Evolutionary conservation across 768 basidiomycete species (phyloP).

Genomic region (Podaxis sp.): DNA sequence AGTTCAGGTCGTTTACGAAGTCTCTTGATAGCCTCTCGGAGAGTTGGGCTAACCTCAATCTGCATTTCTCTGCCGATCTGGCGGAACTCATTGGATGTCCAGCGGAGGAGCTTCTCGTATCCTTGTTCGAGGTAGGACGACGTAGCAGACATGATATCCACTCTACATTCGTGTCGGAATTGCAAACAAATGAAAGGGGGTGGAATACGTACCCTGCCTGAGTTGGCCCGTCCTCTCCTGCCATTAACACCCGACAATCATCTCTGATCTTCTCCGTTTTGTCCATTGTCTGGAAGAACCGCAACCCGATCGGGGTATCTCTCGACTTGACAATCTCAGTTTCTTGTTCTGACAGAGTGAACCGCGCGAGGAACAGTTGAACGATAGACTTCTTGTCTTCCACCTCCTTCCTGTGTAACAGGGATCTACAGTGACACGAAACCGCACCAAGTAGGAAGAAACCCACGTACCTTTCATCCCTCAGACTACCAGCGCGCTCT

Average conservation of each 20-base stretch:
- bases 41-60: constrained; percentile 58
- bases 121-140: constrained; percentile 82
- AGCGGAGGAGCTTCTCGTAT: constrained; percentile 85
- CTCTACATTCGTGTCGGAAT: constrained; percentile 33
- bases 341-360: constrained; percentile 78
- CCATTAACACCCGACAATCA: constrained; percentile 84
- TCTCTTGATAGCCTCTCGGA: constrained; percentile 70
- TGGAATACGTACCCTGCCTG: constrained; percentile 56
- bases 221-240: constrained; percentile 77
- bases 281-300: constrained; percentile 85
- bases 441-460: not conserved
- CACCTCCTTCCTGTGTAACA: constrained; percentile 51
- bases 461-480: constrained; percentile 59
- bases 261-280: constrained; percentile 77
- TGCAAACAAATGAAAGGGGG: not conserved
- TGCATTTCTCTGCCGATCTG: constrained; percentile 70
- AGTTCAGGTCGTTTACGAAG: constrained; percentile 77
- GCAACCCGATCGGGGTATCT: constrained; percentile 67
- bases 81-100: constrained; percentile 82
- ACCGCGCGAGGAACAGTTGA: constrained; percentile 73
- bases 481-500: constrained; percentile 75
- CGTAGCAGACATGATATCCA: constrained; percentile 86
- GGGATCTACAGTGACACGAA: constrained; percentile 3
- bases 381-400: constrained; percentile 73
- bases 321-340: constrained; percentile 70